Evolutionary conservation across 306 rosid genomes (phyloP), one percentile per base, ranked within the genome.

Genomic region (Corylus americana): DNA sequence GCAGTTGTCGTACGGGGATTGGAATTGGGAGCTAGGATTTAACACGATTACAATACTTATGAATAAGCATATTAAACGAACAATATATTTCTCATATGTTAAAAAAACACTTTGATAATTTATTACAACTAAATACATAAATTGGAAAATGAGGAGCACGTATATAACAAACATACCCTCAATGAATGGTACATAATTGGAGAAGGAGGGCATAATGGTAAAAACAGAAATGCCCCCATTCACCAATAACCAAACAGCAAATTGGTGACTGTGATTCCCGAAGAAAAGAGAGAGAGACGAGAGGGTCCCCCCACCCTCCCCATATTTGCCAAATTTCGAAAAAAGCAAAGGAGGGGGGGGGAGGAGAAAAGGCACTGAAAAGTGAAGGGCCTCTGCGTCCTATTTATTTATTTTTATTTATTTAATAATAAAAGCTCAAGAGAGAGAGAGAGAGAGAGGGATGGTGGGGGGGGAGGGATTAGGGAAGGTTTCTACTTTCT

Each of bases 331-430:
- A 68, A 42, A 39, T 42, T 18, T 8, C 3, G 7, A 2, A 39
- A 67, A 42, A 42, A 42, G 72, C 5, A 67, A 39, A 67, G 72
- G 2, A 31, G 35, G 35, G 35, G 31, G 31, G 31, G 35, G 45
- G 72, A 22, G 72, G 27, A 67, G 3, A 67, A 67, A 67, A 67
- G 72, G 51, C 27, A 67, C 72, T 18, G 72, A 67, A 67, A 67
- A 67, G 72, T 18, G 17, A 17, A 9, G 11, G 51, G 4, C 5
- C 35, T 31, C 35, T 31, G 35, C 35, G 2, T 31, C 35, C 35
- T 31, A 31, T 31, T 31, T 31, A 31, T 31, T 31, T 31, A 31
- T 31, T 31, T 31, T 2, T 31, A 31, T 31, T 31, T 31, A 31
- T 31, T 31, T 31, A 31, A 31, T 31, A 31, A 31, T 31, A 31